Base-by-base conservation (phyloP, 495 filamentous ascomycete species). In the Aspergillus homomorphus region DNA sequence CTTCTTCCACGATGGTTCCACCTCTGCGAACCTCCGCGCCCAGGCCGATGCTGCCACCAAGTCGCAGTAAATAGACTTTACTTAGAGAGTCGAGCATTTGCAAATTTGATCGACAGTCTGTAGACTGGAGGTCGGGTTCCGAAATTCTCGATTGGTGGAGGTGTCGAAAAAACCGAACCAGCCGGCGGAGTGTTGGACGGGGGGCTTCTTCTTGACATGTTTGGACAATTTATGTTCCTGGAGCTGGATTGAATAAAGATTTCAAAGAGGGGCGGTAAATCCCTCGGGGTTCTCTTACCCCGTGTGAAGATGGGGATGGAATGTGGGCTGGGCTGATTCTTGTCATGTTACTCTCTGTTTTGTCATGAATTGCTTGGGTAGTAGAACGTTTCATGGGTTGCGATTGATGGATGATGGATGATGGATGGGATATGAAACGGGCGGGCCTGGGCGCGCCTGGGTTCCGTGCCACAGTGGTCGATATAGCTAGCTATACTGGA, bases 21-120 rank as follows among this genome's bases (percentile, higher is more conserved):
- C 92, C 67, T 89, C 94, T 66, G 84, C 90, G 70, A 89, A 90
- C 78, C 89, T 98, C 61, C 90, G 91, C 53, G 89, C 90, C 59
- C 90, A 94, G 83, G 91, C 89, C 73, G 91, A 96, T 66, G 82
- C 87, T 68, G 83, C 86, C 66, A 72, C 69, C 69, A 83, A 83
- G 76, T 62, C 74, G 57, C 79, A 82, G 65, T 68, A 67, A 65
- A 62, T 58, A 56, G 58, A 38, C 33, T 38, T 38, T 28, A 9
- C 26, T 28, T 38, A 38, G 33, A 38, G 15, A 38, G 33, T 38
- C 33, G 33, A 38, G 33, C 33, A 38, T 5, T 12, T 38, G 6
- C 15, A 12, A 12, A 12, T 5, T 12, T 12, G 33, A 60, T 46
- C 51, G 23, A 14, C 28, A 2, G 44, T 56, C 33, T 12, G 2